phyloP scores from a whole-genome alignment of 2,329 filamentous ascomycete genomes.

The Rhynchosporium agropyri region DNA sequence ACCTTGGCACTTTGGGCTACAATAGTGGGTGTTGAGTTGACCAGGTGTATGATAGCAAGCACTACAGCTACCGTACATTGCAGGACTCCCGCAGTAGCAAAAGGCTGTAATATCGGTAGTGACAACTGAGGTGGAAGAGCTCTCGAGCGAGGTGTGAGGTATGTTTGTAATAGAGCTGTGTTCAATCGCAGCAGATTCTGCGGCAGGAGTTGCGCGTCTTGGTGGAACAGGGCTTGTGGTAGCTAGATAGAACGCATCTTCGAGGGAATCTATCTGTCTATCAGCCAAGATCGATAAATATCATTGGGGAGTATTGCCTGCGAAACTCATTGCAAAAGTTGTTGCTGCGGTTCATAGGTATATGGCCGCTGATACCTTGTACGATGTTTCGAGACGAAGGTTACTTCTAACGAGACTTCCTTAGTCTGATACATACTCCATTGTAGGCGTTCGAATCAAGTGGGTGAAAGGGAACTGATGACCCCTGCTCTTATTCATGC shows the following conservation, averaged over 20 bases:
- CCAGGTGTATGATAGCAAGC: background rate
- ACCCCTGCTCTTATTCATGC: background rate
- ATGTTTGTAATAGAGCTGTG: background rate
- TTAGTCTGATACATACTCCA: too few relatives aligned
- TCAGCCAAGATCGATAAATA: background rate
- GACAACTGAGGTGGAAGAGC: background rate
- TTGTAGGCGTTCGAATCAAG: background rate
- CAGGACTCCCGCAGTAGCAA: slow-evolving; percentile 2
- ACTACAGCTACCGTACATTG: background rate
- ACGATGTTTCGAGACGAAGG: background rate
- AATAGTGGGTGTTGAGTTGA: slow-evolving; percentile 14
- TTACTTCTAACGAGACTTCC: background rate
- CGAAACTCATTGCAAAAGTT: background rate
- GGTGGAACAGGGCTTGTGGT: background rate
- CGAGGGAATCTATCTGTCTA: background rate
- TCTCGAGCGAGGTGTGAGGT: background rate
- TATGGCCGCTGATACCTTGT: background rate
- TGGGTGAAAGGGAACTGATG: background rate
- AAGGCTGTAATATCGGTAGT: background rate
- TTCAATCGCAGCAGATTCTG: background rate
- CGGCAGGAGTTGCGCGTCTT: background rate
- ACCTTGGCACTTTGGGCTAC: slow-evolving; percentile 12
- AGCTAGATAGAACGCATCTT: slow-evolving; percentile 1
- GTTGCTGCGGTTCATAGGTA: background rate
- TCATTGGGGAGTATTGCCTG: background rate